Percentiles rank a stretch among this genome's conserved stretches.
Conservation (phyloP, 2,329 filamentous ascomycete genomes). For the Fusarium sp. region DNA sequence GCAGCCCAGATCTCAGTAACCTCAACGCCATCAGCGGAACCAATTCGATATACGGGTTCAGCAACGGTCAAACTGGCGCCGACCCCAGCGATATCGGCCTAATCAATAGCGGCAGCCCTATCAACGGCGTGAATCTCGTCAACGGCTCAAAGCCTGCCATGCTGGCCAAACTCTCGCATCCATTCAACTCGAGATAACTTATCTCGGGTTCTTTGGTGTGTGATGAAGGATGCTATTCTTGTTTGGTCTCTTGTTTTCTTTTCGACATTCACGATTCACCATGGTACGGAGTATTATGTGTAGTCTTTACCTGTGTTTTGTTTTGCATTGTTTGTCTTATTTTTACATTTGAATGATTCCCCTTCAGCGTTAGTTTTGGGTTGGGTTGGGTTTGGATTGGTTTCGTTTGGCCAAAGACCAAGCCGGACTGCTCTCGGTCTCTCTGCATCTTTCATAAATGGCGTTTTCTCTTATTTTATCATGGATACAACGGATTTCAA, state of each 20-base stretch:
- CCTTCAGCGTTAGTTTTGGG: conserved; percentile 3
- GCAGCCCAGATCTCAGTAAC: neutral
- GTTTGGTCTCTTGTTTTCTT: neutral
- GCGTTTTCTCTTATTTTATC: conserved; percentile 18
- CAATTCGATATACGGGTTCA: neutral
- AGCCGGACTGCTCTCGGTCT: conserved; percentile 1
- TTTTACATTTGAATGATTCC: conserved; percentile 29
- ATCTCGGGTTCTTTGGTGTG: neutral
- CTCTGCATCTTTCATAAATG: conserved; percentile 17
- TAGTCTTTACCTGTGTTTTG: no score
- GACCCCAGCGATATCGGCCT: neutral
- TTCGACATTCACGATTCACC: neutral
- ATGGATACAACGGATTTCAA: conserved; percentile 7
- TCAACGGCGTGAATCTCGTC: no score
- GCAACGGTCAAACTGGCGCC: neutral
- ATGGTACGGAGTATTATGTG: neutral
- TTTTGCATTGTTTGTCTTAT: neutral
- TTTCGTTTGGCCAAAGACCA: neutral
- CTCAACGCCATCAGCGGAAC: neutral
- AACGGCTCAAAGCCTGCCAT: neutral
- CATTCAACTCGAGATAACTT: neutral
- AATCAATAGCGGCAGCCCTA: neutral
- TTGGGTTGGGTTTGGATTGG: no score
- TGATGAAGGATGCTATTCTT: neutral
- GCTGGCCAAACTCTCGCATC: neutral